Evolutionary conservation across 352 stramenopile genomes (phyloP), one percentile per base, ranked within the genome.

Genomic region (Phytophthora nicotianae): DNA sequence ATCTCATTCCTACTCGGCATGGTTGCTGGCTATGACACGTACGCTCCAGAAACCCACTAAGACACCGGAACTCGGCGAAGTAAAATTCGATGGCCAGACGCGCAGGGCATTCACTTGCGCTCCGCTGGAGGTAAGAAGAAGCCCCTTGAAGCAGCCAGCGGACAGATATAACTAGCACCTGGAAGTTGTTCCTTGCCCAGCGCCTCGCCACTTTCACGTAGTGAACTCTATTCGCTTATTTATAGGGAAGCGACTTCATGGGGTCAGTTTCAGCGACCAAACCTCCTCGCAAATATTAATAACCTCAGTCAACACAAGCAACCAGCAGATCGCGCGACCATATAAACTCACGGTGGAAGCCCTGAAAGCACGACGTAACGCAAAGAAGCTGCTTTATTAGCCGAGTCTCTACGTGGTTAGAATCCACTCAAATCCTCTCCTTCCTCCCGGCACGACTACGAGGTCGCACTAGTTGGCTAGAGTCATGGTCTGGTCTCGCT

Each of bases 1-100:
- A 91, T 86, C 58, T 89, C 82, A 65, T 89, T 91, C 62, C 74
- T 75, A 42, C 67, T 74, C 19, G 74, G 67, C 82, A 91, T 73
- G 27, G 41, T 61, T 13, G 53, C 24, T 56, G 59, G 26, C 5
- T 7, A 14, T 55, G 49, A 24, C 41, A 37, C 52, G 5, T 42
- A 29, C 24, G 24, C 24, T 29, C 24, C 2, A 35, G n/a, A 24
- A 46, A 65, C 47, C 52, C 57, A 61, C 29, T 53, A 32, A 50
- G 51, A 14, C 35, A 57, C 56, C 46, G 38, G 37, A 50, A 46
- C 35, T 43, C 49, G 48, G 58, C 49, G 48, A 24, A 43, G 42
- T 45, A 50, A 42, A 49, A 38, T 26, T 54, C 50, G 51, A 48
- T 50, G 61, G 10, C 42, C 55, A 57, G 40, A 60, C 56, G 13